Percentiles rank a stretch among this genome's conserved stretches.
These are phyloP conservation scores for Naganishia onofrii DNA, from an alignment of 768 basidiomycete species.

Conservation along the genomic window DNA sequence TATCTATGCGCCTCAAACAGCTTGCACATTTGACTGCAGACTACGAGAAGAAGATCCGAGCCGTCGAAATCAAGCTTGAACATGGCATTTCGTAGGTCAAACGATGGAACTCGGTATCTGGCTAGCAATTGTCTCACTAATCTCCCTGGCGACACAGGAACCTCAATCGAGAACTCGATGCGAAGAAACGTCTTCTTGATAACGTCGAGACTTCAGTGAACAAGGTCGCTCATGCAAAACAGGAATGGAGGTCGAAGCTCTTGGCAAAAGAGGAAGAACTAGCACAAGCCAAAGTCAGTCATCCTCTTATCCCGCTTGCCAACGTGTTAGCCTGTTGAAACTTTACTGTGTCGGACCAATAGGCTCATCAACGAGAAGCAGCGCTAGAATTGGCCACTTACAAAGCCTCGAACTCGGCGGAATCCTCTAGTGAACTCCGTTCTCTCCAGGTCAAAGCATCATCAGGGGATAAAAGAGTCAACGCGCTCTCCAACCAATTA, in stretches of 20 bases:
- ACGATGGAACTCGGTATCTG: background rate
- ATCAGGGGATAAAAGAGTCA: conserved; percentile 83
- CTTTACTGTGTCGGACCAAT: conserved; percentile 8
- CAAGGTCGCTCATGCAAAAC: conserved; percentile 73
- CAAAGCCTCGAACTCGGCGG: conserved; percentile 59
- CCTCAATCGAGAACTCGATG: conserved; percentile 69
- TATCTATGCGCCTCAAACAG: conserved; percentile 75
- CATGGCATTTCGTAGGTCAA: conserved; percentile 12
- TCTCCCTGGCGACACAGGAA: background rate
- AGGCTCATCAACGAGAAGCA: conserved; percentile 75
- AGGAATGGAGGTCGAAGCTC: conserved; percentile 77
- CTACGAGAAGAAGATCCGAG: conserved; percentile 81
- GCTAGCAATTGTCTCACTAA: background rate
- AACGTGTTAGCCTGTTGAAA: background rate
- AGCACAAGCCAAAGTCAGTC: conserved; percentile 73
- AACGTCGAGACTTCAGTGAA: conserved; percentile 84
- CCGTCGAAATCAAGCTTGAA: conserved; percentile 59
- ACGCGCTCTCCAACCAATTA: conserved; percentile 79
- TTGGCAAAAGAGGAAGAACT: conserved; percentile 83
- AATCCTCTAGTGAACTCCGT: conserved; percentile 68
- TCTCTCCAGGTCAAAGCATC: conserved; percentile 70
- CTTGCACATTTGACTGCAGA: conserved; percentile 79
- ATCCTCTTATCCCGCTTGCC: background rate
- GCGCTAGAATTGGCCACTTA: conserved; percentile 65
- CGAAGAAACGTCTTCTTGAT: conserved; percentile 86